Base-by-base conservation (phyloP, 2,329 filamentous ascomycete species). In the Phaeosphaeria sp. region DNA sequence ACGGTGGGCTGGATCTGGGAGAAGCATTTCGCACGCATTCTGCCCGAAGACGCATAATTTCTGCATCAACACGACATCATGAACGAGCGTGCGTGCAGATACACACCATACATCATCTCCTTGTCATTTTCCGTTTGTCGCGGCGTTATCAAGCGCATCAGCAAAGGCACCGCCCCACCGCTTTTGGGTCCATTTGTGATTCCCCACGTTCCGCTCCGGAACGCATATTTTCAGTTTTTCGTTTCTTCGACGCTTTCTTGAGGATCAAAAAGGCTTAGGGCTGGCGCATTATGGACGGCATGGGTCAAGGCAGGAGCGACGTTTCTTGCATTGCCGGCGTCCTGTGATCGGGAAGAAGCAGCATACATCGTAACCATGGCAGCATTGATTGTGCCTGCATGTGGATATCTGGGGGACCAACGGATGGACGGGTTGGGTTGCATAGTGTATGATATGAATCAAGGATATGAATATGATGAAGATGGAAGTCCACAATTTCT, bases 1-100 rank as follows among this genome's bases (percentile, higher is more conserved):
- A 85, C 88, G 64, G 89, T 98, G 33, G 95, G 95, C 51, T 99
- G 95, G 95, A 97, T 99, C 71, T 99, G 95, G 95, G 96, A 93
- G 71, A 97, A 97, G 78, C 95, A 99, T 80, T 99, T 99, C 82
- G 77, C 77, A 21, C 66, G 76, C 20, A 78, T 78, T 25, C 53
- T 78, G 39, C 74, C 75, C 6, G 77, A 78, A 54, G 75, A 76
- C 33, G 66, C 66, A 42, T 72, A 60, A 56, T 22, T 18, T 22
- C 23, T 13, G 20, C 9, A 21, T 22, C 7, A 22, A 22, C 43
- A 15, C 22, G 11, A 23, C 11, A 44, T 21, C 20, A 44, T 20
- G 9, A 46, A 11, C 11, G 21, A 46, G 10, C 42, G 42, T 22
- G 22, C 43, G 15, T 46, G 22, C 13, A 13, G 3, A 13, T 18